phyloP scores from a whole-genome alignment of 257 asterid genomes.

The Nicotiana sylvestris region DNA sequence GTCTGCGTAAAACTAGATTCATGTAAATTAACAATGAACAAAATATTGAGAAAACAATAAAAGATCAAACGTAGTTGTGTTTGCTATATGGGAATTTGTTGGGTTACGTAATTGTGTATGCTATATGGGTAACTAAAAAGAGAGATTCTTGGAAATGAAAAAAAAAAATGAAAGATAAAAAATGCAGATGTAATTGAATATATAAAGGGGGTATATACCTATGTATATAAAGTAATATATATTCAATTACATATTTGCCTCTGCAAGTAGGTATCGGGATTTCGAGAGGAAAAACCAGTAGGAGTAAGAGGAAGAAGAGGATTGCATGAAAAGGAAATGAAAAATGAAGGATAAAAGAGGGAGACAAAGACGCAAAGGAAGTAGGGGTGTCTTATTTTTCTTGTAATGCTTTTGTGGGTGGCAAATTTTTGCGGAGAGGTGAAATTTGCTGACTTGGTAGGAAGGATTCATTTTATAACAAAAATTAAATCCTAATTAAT shows the following conservation, averaged over 20 bases:
- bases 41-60: background rate
- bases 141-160: background rate
- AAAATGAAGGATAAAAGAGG: background rate
- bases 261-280: background rate
- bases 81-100: too few relatives aligned
- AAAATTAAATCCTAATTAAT: background rate
- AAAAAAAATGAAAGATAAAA: background rate
- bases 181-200: slow-evolving; percentile 5
- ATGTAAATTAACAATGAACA: background rate
- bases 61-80: background rate
- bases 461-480: background rate
- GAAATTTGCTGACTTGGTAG: background rate
- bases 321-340: background rate
- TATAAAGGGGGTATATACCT: background rate
- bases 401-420: background rate
- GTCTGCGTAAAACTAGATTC: background rate
- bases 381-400: background rate
- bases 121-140: background rate
- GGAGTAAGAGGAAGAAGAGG: background rate
- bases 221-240: background rate
- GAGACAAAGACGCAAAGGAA: background rate
- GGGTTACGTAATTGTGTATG: background rate
- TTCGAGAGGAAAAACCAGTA: background rate
- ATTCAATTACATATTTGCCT: slow-evolving; percentile 8
- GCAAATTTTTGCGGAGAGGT: background rate